These are phyloP conservation scores for Canna indica DNA, from an alignment of 176 grass and related monocot genomes.

Conservation along the genomic window DNA sequence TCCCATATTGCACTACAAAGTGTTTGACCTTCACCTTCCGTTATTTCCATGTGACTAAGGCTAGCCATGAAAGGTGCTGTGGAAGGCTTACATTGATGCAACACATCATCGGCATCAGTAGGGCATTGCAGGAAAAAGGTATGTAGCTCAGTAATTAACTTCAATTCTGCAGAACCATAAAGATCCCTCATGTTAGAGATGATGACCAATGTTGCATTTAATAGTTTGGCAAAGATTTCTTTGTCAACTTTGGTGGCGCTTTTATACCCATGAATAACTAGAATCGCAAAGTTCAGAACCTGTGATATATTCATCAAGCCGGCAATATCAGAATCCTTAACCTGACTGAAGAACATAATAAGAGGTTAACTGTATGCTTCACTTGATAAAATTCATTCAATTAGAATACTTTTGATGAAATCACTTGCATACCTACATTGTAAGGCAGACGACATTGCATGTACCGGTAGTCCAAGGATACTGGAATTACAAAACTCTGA, in stretches of 20 bases:
- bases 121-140: slow-evolving; percentile 32
- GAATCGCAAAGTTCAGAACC: slow-evolving; percentile 50
- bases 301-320: slow-evolving; percentile 34
- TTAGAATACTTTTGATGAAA: not conserved
- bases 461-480: slow-evolving; percentile 53
- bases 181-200: slow-evolving; percentile 55
- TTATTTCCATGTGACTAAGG: slow-evolving; percentile 54
- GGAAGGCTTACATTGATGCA: slow-evolving; percentile 60
- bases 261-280: slow-evolving; percentile 54
- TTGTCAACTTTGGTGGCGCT: slow-evolving; percentile 31
- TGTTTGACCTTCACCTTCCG: slow-evolving; percentile 39
- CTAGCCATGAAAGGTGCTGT: slow-evolving; percentile 66
- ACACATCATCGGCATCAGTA: slow-evolving; percentile 28
- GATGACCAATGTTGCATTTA: slow-evolving; percentile 55
- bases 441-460: slow-evolving; percentile 73
- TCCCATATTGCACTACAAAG: slow-evolving; percentile 54
- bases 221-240: slow-evolving; percentile 41
- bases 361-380: not conserved
- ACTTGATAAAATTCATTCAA: not conserved
- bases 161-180: slow-evolving; percentile 48
- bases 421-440: slow-evolving; percentile 44
- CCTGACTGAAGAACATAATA: slow-evolving; percentile 33
- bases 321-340: slow-evolving; percentile 39
- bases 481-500: slow-evolving; percentile 20
- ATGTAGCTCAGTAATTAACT: slow-evolving; percentile 51